phyloP scores from a whole-genome alignment of 495 filamentous ascomycete genomes.

The Lichenothelia convexa region DNA sequence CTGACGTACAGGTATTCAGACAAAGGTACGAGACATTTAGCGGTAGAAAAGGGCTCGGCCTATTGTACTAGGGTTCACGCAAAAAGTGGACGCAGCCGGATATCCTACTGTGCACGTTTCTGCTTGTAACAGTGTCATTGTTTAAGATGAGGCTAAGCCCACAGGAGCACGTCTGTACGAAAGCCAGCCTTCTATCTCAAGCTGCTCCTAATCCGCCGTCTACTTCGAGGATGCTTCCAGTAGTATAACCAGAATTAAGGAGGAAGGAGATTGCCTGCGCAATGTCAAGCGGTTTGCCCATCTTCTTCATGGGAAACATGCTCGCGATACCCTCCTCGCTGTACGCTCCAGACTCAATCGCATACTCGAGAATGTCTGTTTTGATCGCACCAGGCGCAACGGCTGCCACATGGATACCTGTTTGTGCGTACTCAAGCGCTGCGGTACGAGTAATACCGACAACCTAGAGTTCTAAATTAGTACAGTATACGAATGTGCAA shows the following conservation, averaged over 20 bases:
- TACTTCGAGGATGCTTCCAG: not conserved
- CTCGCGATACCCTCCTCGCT: not conserved
- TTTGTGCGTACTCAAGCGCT: not conserved
- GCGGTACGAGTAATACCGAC: not conserved
- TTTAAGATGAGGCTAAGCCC: no score
- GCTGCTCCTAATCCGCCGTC: not conserved
- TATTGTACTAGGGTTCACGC: no score
- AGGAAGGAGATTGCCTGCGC: not conserved
- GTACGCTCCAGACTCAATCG: not conserved
- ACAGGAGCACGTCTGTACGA: no score
- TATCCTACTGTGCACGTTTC: no score
- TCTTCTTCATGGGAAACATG: not conserved
- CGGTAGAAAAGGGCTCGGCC: no score
- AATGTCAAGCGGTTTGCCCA: not conserved
- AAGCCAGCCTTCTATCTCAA: no score
- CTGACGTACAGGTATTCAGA: no score
- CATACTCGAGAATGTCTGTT: not conserved
- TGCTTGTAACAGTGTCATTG: no score
- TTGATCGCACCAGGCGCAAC: not conserved
- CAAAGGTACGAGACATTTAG: no score
- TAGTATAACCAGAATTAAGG: not conserved
- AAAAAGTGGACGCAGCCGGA: no score
- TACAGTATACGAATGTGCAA: not conserved
- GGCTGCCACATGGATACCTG: not conserved
- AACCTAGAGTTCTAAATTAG: not conserved